Evolutionary conservation across 495 filamentous ascomycete genomes (phyloP), one percentile per base, ranked within the genome.

Genomic region (Talaromyces stipitatus): DNA sequence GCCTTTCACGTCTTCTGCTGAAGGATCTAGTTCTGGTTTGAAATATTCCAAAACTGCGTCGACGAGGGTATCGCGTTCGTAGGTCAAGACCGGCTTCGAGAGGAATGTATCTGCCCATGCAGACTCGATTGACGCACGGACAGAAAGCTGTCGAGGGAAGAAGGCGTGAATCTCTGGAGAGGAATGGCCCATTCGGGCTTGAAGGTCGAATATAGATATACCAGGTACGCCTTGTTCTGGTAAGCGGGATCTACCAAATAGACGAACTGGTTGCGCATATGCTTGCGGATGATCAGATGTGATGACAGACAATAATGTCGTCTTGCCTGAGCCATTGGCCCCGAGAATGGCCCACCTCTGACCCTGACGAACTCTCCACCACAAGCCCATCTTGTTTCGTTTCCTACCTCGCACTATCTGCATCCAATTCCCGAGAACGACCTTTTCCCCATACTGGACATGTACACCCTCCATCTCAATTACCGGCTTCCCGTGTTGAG

Each of bases 241-340:
- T 2, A 96, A 78, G 8, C 94, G 82, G 45, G 85, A 85, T 22
- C 85, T 84, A 2, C 90, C 89, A 60, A 98, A 96, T 33, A 96
- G 74, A 59, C 82, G 83, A 50, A 98, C 86, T 14, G 92, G 92
- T 23, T 88, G 81, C 2, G 90, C 90, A 68, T 97, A 98, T 1
- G 92, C 82, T 67, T 96, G 91, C 0, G 94, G 94, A 60, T 98
- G 94, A 65, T 98, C 94, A 3, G 92, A 96, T 32, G 89, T 94
- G 60, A 98, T 87, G 12, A 98, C 76, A 2, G 91, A 94, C 14
- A 96, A 79, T 50, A 98, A 76, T 0, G 94, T 98, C 0, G 94
- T 97, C 71, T 98, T 98, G 50, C 75, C 75, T 10, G 74, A 76
- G 53, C 85, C 94, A 63, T 97, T 97, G 12, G 92, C 83, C 1